Percentiles rank a stretch among this genome's conserved stretches.
phyloP scores from a whole-genome alignment of 768 basidiomycete species.

The Suillus luteus region DNA sequence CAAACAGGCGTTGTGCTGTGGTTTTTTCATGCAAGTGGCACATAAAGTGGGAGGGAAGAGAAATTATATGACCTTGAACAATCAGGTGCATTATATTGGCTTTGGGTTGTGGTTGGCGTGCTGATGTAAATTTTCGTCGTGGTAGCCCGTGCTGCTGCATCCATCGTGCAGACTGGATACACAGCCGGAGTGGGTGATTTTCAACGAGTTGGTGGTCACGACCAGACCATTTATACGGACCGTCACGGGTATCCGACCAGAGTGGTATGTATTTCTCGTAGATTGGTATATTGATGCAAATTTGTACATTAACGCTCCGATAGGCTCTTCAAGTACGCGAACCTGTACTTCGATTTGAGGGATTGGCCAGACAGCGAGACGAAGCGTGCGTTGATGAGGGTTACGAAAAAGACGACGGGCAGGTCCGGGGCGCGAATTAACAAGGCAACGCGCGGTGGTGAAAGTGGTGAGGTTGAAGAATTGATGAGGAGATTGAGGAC shows the following conservation, averaged over 20 bases:
- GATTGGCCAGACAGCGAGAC: slow-evolving; percentile 71
- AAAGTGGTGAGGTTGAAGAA: neutral
- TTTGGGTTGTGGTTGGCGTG: neutral
- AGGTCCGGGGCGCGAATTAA: slow-evolving; percentile 31
- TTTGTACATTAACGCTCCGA: neutral
- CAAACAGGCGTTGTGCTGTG: slow-evolving; percentile 82
- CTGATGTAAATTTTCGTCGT: neutral
- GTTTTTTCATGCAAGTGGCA: slow-evolving; percentile 98
- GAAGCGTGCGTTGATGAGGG: slow-evolving; percentile 61
- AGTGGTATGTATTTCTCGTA: slow-evolving; percentile 64
- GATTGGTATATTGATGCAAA: slow-evolving; percentile 5
- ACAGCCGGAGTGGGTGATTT: slow-evolving; percentile 90
- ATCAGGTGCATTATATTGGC: slow-evolving; percentile 58
- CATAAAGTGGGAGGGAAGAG: slow-evolving; percentile 93
- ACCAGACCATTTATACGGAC: slow-evolving; percentile 88
- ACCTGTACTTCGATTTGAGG: slow-evolving; percentile 67
- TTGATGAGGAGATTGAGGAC: neutral
- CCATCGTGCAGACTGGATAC: slow-evolving; percentile 86
- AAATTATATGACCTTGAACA: slow-evolving; percentile 87
- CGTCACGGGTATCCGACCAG: slow-evolving; percentile 81
- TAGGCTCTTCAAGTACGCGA: slow-evolving; percentile 66
- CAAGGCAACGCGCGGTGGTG: slow-evolving; percentile 8
- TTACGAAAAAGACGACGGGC: slow-evolving; percentile 53
- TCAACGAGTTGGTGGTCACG: slow-evolving; percentile 94
- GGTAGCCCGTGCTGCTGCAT: slow-evolving; percentile 44